Evolutionary conservation across 2,329 filamentous ascomycete species (phyloP).

Genomic region (Paraphaeosphaeria minitans): DNA sequence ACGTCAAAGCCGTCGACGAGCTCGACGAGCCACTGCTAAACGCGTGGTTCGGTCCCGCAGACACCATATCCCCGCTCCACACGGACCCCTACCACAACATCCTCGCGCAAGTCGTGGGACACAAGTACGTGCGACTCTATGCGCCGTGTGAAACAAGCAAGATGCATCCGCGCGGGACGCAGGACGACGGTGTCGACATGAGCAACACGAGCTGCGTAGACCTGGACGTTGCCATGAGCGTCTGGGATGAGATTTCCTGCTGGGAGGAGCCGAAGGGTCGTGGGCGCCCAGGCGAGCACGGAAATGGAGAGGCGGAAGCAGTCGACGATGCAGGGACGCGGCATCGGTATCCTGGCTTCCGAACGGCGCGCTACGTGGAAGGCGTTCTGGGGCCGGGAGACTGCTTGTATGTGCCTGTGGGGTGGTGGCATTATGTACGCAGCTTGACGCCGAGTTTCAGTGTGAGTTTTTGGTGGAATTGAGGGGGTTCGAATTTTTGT

Average conservation of each 20-base stretch:
- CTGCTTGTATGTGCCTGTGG: conserved; percentile 84
- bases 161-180: conserved; percentile 66
- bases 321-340: conserved; percentile 20
- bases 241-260: conserved; percentile 37
- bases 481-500: conserved; percentile 1
- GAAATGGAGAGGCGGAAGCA: conserved; percentile 48
- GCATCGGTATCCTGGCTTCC: conserved; percentile 59
- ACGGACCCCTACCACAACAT: conserved; percentile 95
- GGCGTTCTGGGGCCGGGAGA: conserved; percentile 81
- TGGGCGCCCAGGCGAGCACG: conserved; percentile 7
- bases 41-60: conserved; percentile 88
- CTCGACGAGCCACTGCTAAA: conserved; percentile 72
- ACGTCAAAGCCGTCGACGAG: conserved; percentile 23
- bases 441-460: conserved; percentile 87
- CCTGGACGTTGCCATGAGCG: conserved; percentile 69
- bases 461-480: conserved; percentile 86
- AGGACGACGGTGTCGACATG: conserved; percentile 80
- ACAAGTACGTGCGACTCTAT: conserved; percentile 92
- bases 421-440: conserved; percentile 98
- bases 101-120: conserved; percentile 83
- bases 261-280: conserved; percentile 10
- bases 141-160: conserved; percentile 64
- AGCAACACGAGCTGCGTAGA: conserved; percentile 85
- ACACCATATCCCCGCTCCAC: conserved; percentile 90
- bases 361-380: conserved; percentile 70